A percentile compares a stretch with the other conserved stretches of the same genome.
phyloP scores from a whole-genome alignment of 2,329 filamentous ascomycete species.

The Fusarium praegraminearum region DNA sequence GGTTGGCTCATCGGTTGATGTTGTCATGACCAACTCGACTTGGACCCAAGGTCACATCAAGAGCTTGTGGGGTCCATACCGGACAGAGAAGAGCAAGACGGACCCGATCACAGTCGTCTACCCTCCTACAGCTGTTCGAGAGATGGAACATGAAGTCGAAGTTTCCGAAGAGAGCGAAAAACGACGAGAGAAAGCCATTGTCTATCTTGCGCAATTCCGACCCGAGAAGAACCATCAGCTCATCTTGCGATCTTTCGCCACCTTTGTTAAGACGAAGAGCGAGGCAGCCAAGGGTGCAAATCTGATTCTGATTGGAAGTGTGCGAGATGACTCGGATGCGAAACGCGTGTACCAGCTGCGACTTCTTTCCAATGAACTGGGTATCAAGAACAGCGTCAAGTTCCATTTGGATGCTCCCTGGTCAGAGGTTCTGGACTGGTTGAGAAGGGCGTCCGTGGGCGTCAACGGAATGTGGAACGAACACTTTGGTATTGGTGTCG shows the following conservation, averaged over 20 bases:
- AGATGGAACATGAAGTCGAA: conserved; percentile 80
- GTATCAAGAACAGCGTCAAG: conserved; percentile 84
- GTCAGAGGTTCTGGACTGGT: conserved; percentile 85
- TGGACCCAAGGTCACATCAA: conserved; percentile 92
- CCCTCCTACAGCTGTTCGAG: conserved; percentile 89
- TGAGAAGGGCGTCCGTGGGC: conserved; percentile 81
- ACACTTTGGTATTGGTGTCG: conserved; percentile 97
- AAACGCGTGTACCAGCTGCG: conserved; percentile 90
- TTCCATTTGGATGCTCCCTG: conserved; percentile 93
- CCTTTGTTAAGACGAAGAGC: conserved; percentile 71
- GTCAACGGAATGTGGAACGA: conserved; percentile 99
- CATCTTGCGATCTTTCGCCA: conserved; percentile 85
- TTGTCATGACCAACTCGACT: conserved; percentile 97
- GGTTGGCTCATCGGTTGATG: conserved; percentile 85
- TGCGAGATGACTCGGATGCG: conserved; percentile 84
- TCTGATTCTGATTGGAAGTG: conserved; percentile 89
- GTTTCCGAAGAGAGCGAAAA: conserved; percentile 77
- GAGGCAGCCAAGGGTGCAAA: conserved; percentile 67
- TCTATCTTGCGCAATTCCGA: conserved; percentile 97
- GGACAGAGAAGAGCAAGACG: conserved; percentile 58
- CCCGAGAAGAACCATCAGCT: conserved; percentile 96
- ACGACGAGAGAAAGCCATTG: conserved; percentile 75
- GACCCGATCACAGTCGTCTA: conserved; percentile 81
- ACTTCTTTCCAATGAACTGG: conserved; percentile 85
- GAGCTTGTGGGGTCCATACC: conserved; percentile 78